A percentile compares a stretch with the other conserved stretches of the same genome.
Evolutionary conservation across 306 rosid species (phyloP).

Genomic region (Malus asiatica): DNA sequence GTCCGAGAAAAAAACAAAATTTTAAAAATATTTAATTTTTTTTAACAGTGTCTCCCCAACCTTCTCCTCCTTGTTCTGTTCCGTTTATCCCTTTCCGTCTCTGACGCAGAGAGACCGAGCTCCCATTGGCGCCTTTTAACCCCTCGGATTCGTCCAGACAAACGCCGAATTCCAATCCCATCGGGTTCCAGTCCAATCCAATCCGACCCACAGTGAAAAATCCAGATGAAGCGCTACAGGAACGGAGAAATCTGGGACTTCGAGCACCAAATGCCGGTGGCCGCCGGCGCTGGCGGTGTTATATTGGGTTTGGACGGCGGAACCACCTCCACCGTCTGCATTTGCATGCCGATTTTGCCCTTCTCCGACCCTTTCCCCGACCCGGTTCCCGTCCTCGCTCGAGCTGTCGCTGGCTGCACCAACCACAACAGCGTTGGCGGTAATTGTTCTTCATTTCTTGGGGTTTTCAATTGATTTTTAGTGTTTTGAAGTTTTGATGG

Average conservation of each 20-base stretch:
- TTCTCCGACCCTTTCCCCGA: constrained; percentile 45
- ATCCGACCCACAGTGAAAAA: background rate
- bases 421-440: constrained; percentile 96
- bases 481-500: background rate
- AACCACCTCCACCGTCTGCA: constrained; percentile 78
- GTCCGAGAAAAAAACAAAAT: constrained; percentile 3
- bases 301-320: constrained; percentile 85
- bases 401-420: constrained; percentile 87
- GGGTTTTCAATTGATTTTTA: background rate
- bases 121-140: background rate
- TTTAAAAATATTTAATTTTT: background rate
- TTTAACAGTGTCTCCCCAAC: background rate
- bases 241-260: constrained; percentile 82
- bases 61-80: background rate
- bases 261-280: constrained; percentile 50
- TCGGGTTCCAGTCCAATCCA: background rate
- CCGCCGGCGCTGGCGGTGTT: constrained; percentile 33
- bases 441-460: constrained; percentile 5
- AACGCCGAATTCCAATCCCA: background rate
- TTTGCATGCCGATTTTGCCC: constrained; percentile 58
- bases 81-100: background rate
- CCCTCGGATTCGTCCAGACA: background rate
- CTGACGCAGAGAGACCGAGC: background rate
- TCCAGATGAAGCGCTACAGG: constrained; percentile 52
- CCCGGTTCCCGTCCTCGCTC: constrained; percentile 61